These are phyloP conservation scores for Entomophthora muscae DNA, from an alignment of 371 early-diverging fungal species.

Conservation along the genomic window DNA sequence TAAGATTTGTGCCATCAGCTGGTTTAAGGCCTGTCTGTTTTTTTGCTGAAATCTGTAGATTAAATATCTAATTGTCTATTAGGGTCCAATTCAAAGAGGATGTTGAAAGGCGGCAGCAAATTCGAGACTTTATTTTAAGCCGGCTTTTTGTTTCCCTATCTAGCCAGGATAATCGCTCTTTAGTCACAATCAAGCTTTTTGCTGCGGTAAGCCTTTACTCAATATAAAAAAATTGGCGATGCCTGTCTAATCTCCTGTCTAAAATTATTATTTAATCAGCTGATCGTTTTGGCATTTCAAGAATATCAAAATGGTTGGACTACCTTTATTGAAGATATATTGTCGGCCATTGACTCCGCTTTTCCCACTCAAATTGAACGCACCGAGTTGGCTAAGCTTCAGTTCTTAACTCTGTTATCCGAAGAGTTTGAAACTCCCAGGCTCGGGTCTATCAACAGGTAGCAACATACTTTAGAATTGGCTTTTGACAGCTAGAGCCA, in stretches of 20 bases:
- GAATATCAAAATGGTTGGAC: constrained; percentile 2
- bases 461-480: not conserved
- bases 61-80: not conserved
- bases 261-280: not conserved
- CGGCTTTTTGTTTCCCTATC: not conserved
- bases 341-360: not conserved
- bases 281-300: constrained; percentile 1
- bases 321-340: not conserved
- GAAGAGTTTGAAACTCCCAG: not conserved
- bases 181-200: not conserved
- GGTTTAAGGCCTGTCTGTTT: too few relatives aligned
- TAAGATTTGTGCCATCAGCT: too few relatives aligned
- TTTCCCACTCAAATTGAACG: not conserved
- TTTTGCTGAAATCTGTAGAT: too few relatives aligned
- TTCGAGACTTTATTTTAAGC: not conserved
- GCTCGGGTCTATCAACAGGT: not conserved
- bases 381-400: not conserved
- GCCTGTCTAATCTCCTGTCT: too few relatives aligned
- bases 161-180: not conserved
- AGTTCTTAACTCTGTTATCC: constrained; percentile 1
- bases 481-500: not conserved
- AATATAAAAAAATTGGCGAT: too few relatives aligned
- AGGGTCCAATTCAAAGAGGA: not conserved
- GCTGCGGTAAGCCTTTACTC: not conserved
- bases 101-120: not conserved